Conservation (phyloP, 2,329 filamentous ascomycete species). For the Neofusicoccum sp. region DNA sequence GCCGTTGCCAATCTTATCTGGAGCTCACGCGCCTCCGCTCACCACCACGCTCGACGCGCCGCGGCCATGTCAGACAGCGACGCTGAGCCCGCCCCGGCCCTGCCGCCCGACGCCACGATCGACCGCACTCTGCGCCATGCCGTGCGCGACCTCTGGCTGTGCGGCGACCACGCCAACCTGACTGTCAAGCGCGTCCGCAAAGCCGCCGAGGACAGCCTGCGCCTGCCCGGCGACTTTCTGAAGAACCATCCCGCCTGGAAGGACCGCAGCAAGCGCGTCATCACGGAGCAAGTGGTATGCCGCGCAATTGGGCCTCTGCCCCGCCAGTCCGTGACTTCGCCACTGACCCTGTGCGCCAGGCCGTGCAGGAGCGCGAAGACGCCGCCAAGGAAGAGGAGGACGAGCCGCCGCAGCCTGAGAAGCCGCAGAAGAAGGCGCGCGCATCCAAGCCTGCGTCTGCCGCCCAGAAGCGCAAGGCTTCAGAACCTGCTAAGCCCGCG, state of each 20-base stretch:
- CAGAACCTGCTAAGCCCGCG: not conserved
- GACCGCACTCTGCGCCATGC: slow-evolving; percentile 41
- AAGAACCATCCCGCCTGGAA: slow-evolving; percentile 57
- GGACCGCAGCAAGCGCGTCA: slow-evolving; percentile 51
- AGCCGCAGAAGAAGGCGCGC: not conserved
- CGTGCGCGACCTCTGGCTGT: slow-evolving; percentile 41
- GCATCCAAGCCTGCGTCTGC: not conserved
- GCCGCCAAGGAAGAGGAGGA: slow-evolving; percentile 25
- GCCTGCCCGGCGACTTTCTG: slow-evolving; percentile 54
- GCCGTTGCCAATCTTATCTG: slow-evolving; percentile 3
- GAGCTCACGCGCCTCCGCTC: not conserved
- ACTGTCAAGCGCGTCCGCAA: slow-evolving; percentile 58
- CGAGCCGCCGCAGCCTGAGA: slow-evolving; percentile 9
- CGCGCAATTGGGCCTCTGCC: not conserved
- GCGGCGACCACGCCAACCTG: slow-evolving; percentile 49
- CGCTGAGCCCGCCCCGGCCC: not conserved
- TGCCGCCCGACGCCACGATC: slow-evolving; percentile 38
- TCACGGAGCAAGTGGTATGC: slow-evolving; percentile 51
- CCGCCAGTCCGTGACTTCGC: not conserved
- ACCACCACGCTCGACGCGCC: not conserved
- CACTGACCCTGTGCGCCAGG: not conserved
- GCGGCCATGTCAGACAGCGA: slow-evolving; percentile 9
- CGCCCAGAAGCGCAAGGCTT: not conserved
- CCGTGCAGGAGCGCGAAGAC: slow-evolving; percentile 29
- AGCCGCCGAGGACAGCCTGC: slow-evolving; percentile 52